Evolutionary conservation across 1,284 basidiomycete genomes (phyloP).

Genomic region (Filobasidium uniguttulatum): DNA sequence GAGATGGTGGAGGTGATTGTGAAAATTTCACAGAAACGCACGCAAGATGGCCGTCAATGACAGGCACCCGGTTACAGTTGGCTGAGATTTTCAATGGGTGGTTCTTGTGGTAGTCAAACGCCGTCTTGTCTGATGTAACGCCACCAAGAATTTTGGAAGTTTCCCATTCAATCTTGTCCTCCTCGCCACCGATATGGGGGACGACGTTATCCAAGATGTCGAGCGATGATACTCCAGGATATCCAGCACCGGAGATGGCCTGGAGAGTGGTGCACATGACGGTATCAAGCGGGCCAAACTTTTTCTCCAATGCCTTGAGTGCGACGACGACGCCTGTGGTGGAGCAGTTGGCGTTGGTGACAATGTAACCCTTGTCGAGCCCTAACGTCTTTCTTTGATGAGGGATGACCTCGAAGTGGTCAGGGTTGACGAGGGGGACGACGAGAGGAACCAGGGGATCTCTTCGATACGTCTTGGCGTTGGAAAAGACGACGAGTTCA

Average conservation of each 20-base stretch:
- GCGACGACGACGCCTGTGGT: constrained; percentile 91
- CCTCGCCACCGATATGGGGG: constrained; percentile 82
- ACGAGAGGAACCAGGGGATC: constrained; percentile 93
- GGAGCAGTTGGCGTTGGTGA: constrained; percentile 97
- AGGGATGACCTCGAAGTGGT: constrained; percentile 69
- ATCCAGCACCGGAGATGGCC: constrained; percentile 92
- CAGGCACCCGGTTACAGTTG: constrained; percentile 80
- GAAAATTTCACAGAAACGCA: constrained; percentile 79
- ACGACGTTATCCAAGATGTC: constrained; percentile 97
- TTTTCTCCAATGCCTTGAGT: constrained; percentile 76
- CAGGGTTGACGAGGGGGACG: constrained; percentile 89
- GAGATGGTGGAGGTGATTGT: constrained; percentile 62
- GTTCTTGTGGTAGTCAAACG: constrained; percentile 74
- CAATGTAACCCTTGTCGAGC: constrained; percentile 79
- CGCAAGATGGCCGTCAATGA: constrained; percentile 82
- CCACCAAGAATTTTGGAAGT: constrained; percentile 91
- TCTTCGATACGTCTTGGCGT: constrained; percentile 91
- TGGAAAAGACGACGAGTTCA: constrained; percentile 88
- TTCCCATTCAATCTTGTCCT: constrained; percentile 96
- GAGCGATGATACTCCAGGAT: constrained; percentile 80
- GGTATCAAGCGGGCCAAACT: constrained; percentile 84
- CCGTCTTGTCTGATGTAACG: constrained; percentile 43
- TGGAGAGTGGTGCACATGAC: constrained; percentile 92
- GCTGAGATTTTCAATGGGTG: constrained; percentile 77
- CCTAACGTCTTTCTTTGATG: constrained; percentile 62